Base-by-base conservation (phyloP, 495 filamentous ascomycete species). In the Echria macrotheca region DNA sequence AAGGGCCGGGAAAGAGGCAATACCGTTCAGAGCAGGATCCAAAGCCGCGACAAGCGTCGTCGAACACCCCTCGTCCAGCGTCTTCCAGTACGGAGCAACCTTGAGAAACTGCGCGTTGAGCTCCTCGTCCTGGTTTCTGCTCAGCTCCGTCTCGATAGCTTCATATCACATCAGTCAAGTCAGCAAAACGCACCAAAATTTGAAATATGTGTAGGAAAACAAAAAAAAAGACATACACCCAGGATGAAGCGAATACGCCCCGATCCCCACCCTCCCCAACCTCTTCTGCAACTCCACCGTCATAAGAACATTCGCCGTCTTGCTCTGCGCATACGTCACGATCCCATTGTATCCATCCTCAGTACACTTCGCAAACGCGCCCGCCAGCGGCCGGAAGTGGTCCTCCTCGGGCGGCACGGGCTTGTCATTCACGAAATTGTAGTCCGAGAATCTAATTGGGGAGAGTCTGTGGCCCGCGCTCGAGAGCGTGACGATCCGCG, bases 251-350 rank as follows among this genome's bases (percentile, higher is more conserved):
- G 64, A 65, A 29, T 72, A 72, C 0, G 72, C 60, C 26, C 55
- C 46, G 1, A 78, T 60, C 2, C 70, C 68, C 14, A 50, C 40
- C 3, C 39, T 25, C 0, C 54, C 32, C 32, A 76, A 46, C 15
- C 67, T 63, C 11, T 65, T 47, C 23, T 75, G 70, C 23, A 81
- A 56, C 2, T 69, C 70, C 8, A 72, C 31, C 6, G 77, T 75
- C 41, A 81, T 80, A 32, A 83, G 49, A n/a, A 83, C 68, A 48
- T 82, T 84, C 21, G 79, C 81, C 25, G 79, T 74, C 62, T 83
- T 84, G 44, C 75, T 77, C 46, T 78, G 71, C 10, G 68, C 75
- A 35, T 83, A 82, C 7, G 76, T 74, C 32, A 74, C 52, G 46
- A 69, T 76, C 18, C 70, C 65, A 40, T 77, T 70, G 57, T 82